phyloP scores from a whole-genome alignment of 2,329 filamentous ascomycete species.

The Epichloe baconii region DNA sequence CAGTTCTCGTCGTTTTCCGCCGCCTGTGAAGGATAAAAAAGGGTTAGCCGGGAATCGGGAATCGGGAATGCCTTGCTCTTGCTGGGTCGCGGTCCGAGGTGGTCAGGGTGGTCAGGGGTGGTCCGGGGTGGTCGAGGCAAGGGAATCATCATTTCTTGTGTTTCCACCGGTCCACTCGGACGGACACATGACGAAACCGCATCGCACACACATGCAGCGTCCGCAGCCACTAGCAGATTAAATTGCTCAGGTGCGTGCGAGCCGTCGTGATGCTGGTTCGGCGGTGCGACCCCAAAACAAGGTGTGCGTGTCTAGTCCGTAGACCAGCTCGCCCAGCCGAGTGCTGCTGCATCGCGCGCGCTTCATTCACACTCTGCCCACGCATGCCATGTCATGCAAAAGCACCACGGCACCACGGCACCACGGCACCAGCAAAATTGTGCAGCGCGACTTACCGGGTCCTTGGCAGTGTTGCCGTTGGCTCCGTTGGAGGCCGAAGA shows the following conservation, averaged over 20 bases:
- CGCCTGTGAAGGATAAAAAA: slow-evolving; percentile 11
- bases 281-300: too few species aligned
- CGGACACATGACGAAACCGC: slow-evolving; percentile 1
- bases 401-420: neutral
- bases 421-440: neutral
- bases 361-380: neutral
- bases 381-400: neutral
- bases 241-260: neutral
- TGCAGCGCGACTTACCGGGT: slow-evolving; percentile 34
- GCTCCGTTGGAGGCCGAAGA: slow-evolving; percentile 43
- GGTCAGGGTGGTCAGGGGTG: neutral
- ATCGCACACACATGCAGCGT: neutral
- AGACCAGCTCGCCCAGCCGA: too few species aligned
- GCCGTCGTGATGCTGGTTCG: slow-evolving; percentile 2
- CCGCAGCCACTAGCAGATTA: slow-evolving; percentile 1
- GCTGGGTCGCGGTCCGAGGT: neutral
- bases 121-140: too few species aligned
- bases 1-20: slow-evolving; percentile 82
- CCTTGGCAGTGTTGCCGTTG: slow-evolving; percentile 38
- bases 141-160: neutral
- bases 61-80: slow-evolving; percentile 1
- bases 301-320: too few species aligned
- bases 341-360: neutral
- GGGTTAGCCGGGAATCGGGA: slow-evolving; percentile 18
- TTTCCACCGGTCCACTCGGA: neutral